A percentile compares a stretch with the other conserved stretches of the same genome.
Conservation (phyloP, 2,329 filamentous ascomycete genomes). For the Monilinia aucupariae region DNA sequence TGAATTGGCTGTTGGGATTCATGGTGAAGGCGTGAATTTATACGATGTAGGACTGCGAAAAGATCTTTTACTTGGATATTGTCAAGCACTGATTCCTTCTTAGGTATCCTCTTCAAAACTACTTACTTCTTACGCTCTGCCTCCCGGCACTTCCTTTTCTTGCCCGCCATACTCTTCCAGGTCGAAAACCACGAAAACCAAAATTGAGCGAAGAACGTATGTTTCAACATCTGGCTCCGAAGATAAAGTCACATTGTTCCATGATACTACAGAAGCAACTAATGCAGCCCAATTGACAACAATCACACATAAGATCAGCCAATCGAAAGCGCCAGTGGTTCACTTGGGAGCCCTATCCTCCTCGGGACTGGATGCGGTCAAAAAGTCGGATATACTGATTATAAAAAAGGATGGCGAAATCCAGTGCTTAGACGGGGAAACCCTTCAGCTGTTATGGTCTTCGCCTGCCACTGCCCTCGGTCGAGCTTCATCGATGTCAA, state of each 20-base stretch:
- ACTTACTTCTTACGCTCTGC: constrained; percentile 62
- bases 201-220: constrained; percentile 56
- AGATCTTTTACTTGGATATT: neutral
- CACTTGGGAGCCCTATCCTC: constrained; percentile 38
- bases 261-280: constrained; percentile 48
- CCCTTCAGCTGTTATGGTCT: constrained; percentile 44
- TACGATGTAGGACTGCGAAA: constrained; percentile 51
- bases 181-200: constrained; percentile 40
- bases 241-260: constrained; percentile 54
- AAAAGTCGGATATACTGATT: constrained; percentile 43
- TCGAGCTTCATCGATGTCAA: constrained; percentile 34
- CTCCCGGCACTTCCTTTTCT: constrained; percentile 58
- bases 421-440: constrained; percentile 54
- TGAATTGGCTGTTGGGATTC: constrained; percentile 57
- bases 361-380: constrained; percentile 14
- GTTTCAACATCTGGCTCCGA: constrained; percentile 46
- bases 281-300: constrained; percentile 50
- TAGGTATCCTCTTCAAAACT: constrained; percentile 57
- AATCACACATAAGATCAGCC: constrained; percentile 40
- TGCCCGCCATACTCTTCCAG: constrained; percentile 56
- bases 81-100: constrained; percentile 12
- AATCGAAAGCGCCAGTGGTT: constrained; percentile 38
- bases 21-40: constrained; percentile 60
- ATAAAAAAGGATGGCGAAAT: constrained; percentile 58
- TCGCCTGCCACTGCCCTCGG: constrained; percentile 37